Conservation (phyloP, 73 alveolate species). For the Stentor roeselii region DNA sequence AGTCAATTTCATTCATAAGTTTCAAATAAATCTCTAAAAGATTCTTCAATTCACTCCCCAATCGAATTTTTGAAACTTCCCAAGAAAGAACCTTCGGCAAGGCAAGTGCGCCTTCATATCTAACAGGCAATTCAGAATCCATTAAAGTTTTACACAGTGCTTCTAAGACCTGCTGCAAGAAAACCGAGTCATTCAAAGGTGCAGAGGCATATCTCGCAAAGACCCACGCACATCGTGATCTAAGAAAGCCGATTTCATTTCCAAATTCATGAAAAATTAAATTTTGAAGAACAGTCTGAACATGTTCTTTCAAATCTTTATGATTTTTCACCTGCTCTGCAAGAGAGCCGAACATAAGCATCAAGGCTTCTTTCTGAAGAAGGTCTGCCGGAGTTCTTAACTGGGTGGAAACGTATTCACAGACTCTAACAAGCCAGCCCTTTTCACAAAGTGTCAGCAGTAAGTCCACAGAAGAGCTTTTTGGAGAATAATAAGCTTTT, state of each 20-base stretch:
- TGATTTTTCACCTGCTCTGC: conserved; percentile 25
- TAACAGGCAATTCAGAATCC: conserved; percentile 58
- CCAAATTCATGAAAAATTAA: conserved; percentile 53
- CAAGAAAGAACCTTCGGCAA: conserved; percentile 43
- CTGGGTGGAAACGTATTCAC: background rate
- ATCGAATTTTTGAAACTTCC: conserved; percentile 29
- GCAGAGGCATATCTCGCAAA: conserved; percentile 50
- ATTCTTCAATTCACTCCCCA: conserved; percentile 40
- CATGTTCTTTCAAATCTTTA: conserved; percentile 29
- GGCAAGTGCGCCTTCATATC: conserved; percentile 47
- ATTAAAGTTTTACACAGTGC: conserved; percentile 31
- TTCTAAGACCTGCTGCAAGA: conserved; percentile 38
- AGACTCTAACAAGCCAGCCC: background rate
- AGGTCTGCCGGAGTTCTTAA: conserved; percentile 35
- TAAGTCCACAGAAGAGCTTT: conserved; percentile 41
- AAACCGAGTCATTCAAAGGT: conserved; percentile 32
- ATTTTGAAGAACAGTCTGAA: conserved; percentile 39
- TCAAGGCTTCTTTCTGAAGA: conserved; percentile 52
- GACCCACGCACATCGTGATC: conserved; percentile 54
- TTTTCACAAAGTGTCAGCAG: background rate
- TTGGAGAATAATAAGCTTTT: conserved; percentile 40
- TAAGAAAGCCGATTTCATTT: conserved; percentile 37
- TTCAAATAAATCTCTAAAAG: conserved; percentile 45
- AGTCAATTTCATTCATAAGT: conserved; percentile 63
- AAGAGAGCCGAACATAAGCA: conserved; percentile 40